These are phyloP conservation scores for Apiospora saccharicola DNA, from an alignment of 2,329 filamentous ascomycete genomes.

Conservation along the genomic window DNA sequence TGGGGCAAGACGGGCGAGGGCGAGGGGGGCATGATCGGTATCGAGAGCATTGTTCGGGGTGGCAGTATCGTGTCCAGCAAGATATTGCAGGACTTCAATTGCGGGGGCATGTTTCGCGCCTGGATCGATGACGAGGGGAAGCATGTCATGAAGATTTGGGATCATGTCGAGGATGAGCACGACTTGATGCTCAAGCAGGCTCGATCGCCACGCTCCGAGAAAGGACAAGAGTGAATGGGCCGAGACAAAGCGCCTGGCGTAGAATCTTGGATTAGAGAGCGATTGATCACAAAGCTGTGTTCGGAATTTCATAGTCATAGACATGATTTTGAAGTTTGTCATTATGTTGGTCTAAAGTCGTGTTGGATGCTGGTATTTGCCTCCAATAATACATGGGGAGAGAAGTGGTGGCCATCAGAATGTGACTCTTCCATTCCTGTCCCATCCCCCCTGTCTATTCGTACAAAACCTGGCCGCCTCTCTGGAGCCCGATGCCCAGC, in stretches of 20 bases:
- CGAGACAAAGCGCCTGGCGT: neutral
- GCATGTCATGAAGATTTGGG: constrained; percentile 65
- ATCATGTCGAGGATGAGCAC: constrained; percentile 43
- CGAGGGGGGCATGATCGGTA: constrained; percentile 85
- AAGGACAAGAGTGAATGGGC: neutral
- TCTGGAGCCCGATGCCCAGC: neutral
- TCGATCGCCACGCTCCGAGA: neutral
- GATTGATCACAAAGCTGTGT: neutral
- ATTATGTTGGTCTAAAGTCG: constrained; percentile 2
- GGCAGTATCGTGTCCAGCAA: constrained; percentile 45
- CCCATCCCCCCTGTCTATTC: neutral
- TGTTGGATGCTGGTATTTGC: neutral
- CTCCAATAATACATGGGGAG: constrained; percentile 5
- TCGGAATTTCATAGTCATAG: neutral
- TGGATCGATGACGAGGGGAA: constrained; percentile 72
- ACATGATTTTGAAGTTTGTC: neutral
- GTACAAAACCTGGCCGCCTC: neutral
- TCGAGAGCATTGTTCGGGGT: constrained; percentile 66
- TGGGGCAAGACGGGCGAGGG: constrained; percentile 81
- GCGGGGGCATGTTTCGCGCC: constrained; percentile 86
- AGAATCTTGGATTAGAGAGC: neutral
- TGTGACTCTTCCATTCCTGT: neutral
- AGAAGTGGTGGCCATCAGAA: neutral
- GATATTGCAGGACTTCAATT: constrained; percentile 82
- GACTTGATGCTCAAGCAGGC: neutral